Evolutionary conservation across 306 rosid genomes (phyloP).

Genomic region (Rosa rugosa): DNA sequence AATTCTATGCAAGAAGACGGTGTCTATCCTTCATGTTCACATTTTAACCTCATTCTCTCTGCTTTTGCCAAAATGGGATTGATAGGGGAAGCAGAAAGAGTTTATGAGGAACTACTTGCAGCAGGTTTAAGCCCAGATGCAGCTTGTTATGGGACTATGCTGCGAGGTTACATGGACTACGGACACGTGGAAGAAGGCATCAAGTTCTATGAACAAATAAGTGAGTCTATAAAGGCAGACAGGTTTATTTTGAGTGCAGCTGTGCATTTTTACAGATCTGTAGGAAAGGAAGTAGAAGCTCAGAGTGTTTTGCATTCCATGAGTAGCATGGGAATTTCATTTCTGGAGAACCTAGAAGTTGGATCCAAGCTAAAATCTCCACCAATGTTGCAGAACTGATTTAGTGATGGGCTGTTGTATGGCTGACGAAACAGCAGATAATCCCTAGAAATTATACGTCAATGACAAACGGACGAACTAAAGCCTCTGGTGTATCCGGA

Average conservation of each 20-base stretch:
- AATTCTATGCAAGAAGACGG: constrained; percentile 59
- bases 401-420: neutral
- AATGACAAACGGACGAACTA: neutral
- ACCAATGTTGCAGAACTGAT: constrained; percentile 11
- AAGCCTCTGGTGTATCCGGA: neutral
- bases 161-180: constrained; percentile 76
- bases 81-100: constrained; percentile 67
- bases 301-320: constrained; percentile 51
- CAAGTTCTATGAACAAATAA: constrained; percentile 53
- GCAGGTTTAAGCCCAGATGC: constrained; percentile 66
- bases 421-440: neutral
- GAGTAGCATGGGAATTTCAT: constrained; percentile 45
- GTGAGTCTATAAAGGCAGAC: constrained; percentile 46
- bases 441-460: neutral
- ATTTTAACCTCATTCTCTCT: constrained; percentile 59
- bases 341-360: constrained; percentile 62
- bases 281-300: constrained; percentile 56
- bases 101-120: constrained; percentile 46
- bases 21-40: constrained; percentile 64
- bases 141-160: constrained; percentile 55
- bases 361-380: constrained; percentile 42
- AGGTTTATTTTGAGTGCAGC: constrained; percentile 77
- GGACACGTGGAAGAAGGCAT: constrained; percentile 64
- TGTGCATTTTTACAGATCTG: constrained; percentile 61
- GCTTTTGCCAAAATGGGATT: constrained; percentile 63